Base-by-base conservation (phyloP, 495 filamentous ascomycete species). In the Penicillium alfredii region DNA sequence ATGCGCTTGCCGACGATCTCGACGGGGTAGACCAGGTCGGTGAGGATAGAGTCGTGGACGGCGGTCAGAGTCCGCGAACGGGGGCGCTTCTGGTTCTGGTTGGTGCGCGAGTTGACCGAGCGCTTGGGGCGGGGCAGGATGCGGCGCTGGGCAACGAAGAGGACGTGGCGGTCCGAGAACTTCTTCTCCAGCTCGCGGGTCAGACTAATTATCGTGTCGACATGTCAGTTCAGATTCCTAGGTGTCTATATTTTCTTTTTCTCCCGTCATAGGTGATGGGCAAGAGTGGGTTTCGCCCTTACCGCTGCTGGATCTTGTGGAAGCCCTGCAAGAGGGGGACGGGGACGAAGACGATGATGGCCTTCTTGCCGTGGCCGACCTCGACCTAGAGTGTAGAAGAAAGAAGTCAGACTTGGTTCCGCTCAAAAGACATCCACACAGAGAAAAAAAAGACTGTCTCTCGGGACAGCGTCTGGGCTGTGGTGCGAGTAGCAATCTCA, bases 171-270 rank as follows among this genome's bases (percentile, higher is more conserved):
- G 80, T 97, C 92, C 51, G 92, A 95, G 86, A 98, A 98, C 77
- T 97, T 98, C 87, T 98, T 97, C 80, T 98, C 92, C 58, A 98
- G 88, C 79, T 98, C 92, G 70, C 92, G 92, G 72, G 92, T 97
- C 53, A 98, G 82, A 61, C 92, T 97, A 58, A 8, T 26, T 13
- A 35, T 32, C 19, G 19, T 30, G 25, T 58, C 35, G 52, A 41
- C 35, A 24, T 17, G 26, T 46, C 21, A 43, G 36, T 38, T 45
- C 24, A 9, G 28, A 26, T 42, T 40, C 31, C 16, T 23, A 8
- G n/a, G 23, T 21, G 3, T 31, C 25, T 26, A 27, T 20, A 29
- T 45, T 33, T 17, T 44, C 12, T 44, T 36, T 36, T 35, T 32
- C 13, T 33, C 24, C 20, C 12, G n/a, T 27, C 29, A 11, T 33